Conservation (phyloP, 2,329 filamentous ascomycete species). For the Colletotrichum filicis region DNA sequence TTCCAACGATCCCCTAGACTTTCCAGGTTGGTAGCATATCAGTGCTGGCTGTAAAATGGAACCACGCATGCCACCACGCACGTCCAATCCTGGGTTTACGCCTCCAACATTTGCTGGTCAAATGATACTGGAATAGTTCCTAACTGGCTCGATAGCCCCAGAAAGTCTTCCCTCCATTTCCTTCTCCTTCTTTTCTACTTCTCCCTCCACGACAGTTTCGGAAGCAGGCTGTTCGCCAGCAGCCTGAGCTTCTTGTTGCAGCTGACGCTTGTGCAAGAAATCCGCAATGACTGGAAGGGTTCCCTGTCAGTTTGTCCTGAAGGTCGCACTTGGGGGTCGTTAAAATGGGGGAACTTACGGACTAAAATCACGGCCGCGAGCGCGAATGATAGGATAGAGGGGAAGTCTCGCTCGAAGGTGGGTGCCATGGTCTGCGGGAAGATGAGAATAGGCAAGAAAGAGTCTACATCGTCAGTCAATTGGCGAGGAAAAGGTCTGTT, state of each 20-base stretch:
- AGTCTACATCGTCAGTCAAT: slow-evolving; percentile 32
- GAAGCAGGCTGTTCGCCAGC: neutral
- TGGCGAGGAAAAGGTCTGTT: neutral
- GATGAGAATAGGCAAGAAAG: slow-evolving; percentile 46
- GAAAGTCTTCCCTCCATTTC: neutral
- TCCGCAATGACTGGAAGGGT: neutral
- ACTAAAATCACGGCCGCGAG: slow-evolving; percentile 20
- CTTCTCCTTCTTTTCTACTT: neutral
- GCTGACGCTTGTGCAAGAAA: slow-evolving; percentile 9
- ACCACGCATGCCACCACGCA: no score
- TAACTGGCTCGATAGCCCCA: neutral
- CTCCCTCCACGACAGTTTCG: neutral
- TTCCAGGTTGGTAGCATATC: no score
- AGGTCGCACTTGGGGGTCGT: accelerated
- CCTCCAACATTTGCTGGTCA: neutral
- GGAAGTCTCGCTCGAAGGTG: slow-evolving; percentile 37
- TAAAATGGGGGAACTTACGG: neutral
- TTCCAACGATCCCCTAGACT: no score
- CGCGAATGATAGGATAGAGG: slow-evolving; percentile 1
- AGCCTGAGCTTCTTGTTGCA: neutral
- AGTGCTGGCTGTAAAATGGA: neutral
- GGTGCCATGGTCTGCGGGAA: slow-evolving; percentile 47
- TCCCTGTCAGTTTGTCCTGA: neutral
- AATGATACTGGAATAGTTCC: slow-evolving; percentile 11
- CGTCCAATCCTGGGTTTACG: neutral